phyloP scores from a whole-genome alignment of 2,329 filamentous ascomycete species.

The Fusarium tanahbumbuense region DNA sequence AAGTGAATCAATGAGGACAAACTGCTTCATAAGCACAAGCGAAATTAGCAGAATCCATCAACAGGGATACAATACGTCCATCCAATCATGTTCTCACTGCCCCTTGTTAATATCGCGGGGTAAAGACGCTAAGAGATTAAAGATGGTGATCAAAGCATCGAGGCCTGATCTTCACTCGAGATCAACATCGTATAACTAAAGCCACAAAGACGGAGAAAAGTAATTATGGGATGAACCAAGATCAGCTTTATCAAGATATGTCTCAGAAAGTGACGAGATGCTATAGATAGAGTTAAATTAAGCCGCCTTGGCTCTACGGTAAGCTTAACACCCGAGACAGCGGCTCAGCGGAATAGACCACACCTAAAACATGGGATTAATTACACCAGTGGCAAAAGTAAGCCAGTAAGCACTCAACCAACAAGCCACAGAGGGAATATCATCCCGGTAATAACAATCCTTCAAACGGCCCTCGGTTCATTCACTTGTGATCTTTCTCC shows the following conservation, averaged over 20 bases:
- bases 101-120: slow-evolving; percentile 20
- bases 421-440: slow-evolving; percentile 12
- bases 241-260: background rate
- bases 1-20: background rate
- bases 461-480: background rate
- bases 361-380: background rate
- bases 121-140: slow-evolving; percentile 6
- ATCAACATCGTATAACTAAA: background rate
- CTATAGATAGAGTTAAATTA: background rate
- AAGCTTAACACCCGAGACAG: background rate
- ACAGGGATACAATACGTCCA: background rate
- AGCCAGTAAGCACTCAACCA: slow-evolving; percentile 1
- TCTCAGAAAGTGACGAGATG: background rate
- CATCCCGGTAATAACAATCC: slow-evolving; percentile 1
- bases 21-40: background rate
- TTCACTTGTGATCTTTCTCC: slow-evolving; percentile 5
- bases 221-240: background rate
- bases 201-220: background rate
- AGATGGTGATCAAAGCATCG: background rate
- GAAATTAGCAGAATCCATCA: slow-evolving; percentile 13
- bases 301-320: background rate
- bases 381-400: slow-evolving; percentile 10
- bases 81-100: background rate
- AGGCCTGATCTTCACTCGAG: background rate
- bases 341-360: background rate